A percentile compares a stretch with the other conserved stretches of the same genome.
phyloP scores from a whole-genome alignment of 176 grass and related monocot species.

The Hsuehochloa calcarea region DNA sequence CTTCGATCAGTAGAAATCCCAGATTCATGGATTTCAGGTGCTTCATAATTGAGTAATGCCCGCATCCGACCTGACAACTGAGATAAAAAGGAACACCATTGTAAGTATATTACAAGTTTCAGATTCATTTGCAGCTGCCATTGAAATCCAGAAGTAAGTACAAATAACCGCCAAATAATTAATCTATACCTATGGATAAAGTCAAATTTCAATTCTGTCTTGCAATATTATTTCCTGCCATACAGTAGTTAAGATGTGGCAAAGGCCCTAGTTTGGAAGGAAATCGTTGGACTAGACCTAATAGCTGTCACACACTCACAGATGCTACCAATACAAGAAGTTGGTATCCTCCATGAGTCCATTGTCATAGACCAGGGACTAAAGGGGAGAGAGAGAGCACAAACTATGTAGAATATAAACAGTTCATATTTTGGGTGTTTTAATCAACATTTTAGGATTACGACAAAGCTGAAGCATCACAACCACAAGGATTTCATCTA shows the following conservation, averaged over 20 bases:
- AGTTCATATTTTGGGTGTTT: background rate
- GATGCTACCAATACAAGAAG: background rate
- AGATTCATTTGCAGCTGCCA: background rate
- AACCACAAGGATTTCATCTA: background rate
- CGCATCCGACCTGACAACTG: constrained; percentile 63
- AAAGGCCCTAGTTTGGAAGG: background rate
- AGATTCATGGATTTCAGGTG: constrained; percentile 75
- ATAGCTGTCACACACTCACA: background rate
- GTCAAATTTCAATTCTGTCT: background rate
- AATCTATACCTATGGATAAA: background rate
- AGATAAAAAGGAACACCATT: constrained; percentile 30
- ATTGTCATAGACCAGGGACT: background rate
- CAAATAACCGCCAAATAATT: background rate
- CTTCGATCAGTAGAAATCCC: constrained; percentile 48
- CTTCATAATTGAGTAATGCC: constrained; percentile 62
- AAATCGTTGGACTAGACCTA: constrained; percentile 3
- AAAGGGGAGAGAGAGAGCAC: background rate
- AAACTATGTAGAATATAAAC: background rate
- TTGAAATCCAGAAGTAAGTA: constrained; percentile 13
- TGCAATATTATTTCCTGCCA: background rate
- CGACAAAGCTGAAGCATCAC: background rate
- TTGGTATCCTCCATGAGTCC: background rate
- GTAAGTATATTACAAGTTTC: constrained; percentile 23
- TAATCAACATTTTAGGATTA: background rate
- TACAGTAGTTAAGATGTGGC: constrained; percentile 5